Percentiles rank a stretch among this genome's conserved stretches.
These are phyloP conservation scores for Naganishia friedmannii DNA, from an alignment of 768 basidiomycete genomes.

Conservation along the genomic window DNA sequence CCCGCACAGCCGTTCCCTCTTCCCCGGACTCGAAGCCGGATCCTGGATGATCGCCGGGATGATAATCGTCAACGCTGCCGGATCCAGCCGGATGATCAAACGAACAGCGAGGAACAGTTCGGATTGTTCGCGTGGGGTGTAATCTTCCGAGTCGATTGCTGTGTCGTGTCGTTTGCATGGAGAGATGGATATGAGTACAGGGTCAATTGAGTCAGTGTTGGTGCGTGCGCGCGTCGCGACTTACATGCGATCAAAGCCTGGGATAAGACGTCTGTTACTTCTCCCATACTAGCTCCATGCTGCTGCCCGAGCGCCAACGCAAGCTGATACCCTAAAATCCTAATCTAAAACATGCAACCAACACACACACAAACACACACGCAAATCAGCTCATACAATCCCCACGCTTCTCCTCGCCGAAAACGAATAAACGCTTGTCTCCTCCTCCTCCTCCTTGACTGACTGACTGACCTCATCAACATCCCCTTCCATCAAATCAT, in stretches of 20 bases:
- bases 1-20: not conserved
- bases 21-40: not conserved
- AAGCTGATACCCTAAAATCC: not conserved
- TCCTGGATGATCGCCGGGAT: not conserved
- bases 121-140: not conserved
- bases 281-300: constrained; percentile 4
- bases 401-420: too few species aligned
- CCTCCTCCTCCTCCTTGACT: too few species aligned
- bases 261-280: not conserved
- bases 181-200: not conserved
- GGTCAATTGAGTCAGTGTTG: not conserved
- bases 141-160: constrained; percentile 1
- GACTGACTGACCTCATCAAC: not conserved
- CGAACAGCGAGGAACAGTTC: not conserved
- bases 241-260: not conserved
- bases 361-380: not conserved
- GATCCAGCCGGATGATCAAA: not conserved
- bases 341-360: not conserved
- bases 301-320: constrained; percentile 1
- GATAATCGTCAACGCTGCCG: not conserved
- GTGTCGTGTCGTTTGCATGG: not conserved
- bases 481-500: constrained; percentile 1
- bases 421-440: too few species aligned
- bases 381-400: too few species aligned
- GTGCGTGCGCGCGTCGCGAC: not conserved